phyloP scores from a whole-genome alignment of 805 yeast species.

The Jamesozyma hellenica region DNA sequence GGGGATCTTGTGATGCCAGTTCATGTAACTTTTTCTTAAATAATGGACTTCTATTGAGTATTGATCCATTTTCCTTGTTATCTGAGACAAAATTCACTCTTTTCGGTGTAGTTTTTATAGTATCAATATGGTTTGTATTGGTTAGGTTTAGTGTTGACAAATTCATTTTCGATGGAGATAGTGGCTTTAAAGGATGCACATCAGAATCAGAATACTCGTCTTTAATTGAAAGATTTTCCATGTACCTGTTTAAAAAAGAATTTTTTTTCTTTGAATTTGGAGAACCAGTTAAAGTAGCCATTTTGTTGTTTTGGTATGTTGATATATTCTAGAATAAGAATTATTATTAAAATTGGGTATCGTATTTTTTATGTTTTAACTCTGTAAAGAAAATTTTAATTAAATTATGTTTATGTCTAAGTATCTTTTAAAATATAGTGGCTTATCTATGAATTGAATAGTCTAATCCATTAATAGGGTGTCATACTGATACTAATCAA shows the following conservation, averaged over 20 bases:
- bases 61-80: conserved; percentile 2
- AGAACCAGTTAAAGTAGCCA: conserved; percentile 14
- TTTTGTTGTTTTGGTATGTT: too few species aligned
- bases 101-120: neutral
- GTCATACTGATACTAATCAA: too few species aligned
- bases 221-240: conserved; percentile 14
- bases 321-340: too few species aligned
- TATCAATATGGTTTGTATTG: neutral
- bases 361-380: too few species aligned
- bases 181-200: conserved; percentile 10
- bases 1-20: neutral
- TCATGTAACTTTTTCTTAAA: conserved; percentile 1
- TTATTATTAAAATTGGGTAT: too few species aligned
- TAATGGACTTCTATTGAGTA: conserved; percentile 3
- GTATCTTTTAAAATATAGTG: too few species aligned
- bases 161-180: conserved; percentile 20
- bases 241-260: conserved; percentile 22
- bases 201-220: conserved; percentile 4
- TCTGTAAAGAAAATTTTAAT: too few species aligned
- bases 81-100: neutral
- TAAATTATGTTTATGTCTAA: too few species aligned
- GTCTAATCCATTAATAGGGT: too few species aligned
- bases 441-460: too few species aligned
- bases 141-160: conserved; percentile 3
- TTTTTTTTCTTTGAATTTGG: conserved; percentile 13